Base-by-base conservation (phyloP, 306 rosid species). In the Luffa aegyptiaca region DNA sequence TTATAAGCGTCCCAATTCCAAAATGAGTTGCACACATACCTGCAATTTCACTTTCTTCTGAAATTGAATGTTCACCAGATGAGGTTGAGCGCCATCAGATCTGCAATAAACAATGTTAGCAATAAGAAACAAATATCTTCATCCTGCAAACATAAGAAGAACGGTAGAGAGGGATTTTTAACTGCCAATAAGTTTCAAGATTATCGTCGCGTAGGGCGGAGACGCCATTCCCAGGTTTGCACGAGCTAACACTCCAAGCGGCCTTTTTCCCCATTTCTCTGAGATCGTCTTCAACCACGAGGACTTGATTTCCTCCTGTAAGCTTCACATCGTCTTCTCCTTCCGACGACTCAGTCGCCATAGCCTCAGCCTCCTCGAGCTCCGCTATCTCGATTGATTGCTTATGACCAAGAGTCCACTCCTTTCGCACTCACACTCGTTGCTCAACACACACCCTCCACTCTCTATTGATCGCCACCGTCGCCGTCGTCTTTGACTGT, bases 51-150 rank as follows among this genome's bases (percentile, higher is more conserved):
- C 97, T 89, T 95, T 95, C 87, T 91, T 91, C 66, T 95, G 98
- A 82, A 95, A 95, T 82, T 92, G 98, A 80, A 95, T 81, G 80
- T 92, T 95, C 63, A 95, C 93, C 82, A 91, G 80, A 82, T 92
- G 98, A 82, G 98, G 98, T 75, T 91, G 98, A 3, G 97, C 95
- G 20, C 97, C 98, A 20, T 92, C 98, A 8, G 97, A 94, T 87
- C 97, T 93, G 85, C 61, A 84, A 84, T 8, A 73, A 82, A 46
- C 76, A 20, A 8, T 63, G 75, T 35, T 46, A 62, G n/a, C 49
- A 49, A 71, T 26, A 46, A 11, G 36, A 31, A 10, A 46, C 39
- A 46, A 41, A 8, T 20, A 77, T 16, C 35, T 51, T 6, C 57
- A 41, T 3, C 1, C 21, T 14, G 26, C 8, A 77, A 45, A 58